These are phyloP conservation scores for Aspergillus caelatus DNA, from an alignment of 2,329 filamentous ascomycete genomes.

Conservation along the genomic window DNA sequence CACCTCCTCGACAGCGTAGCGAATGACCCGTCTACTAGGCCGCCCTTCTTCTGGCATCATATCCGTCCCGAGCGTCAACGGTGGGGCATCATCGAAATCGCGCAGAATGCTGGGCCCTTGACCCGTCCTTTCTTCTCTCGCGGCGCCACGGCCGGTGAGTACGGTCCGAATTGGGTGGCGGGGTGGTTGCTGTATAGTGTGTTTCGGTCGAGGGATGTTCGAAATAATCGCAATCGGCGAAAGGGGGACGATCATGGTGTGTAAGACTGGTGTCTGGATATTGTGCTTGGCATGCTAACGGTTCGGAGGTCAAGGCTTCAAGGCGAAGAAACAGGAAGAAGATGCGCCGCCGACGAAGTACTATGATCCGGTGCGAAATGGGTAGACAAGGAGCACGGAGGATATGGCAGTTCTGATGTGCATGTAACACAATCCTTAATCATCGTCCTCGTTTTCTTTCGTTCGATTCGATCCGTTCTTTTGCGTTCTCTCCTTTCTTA, in stretches of 20 bases:
- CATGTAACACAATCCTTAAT: slow-evolving; percentile 5
- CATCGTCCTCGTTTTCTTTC: slow-evolving; percentile 9
- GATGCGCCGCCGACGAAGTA: slow-evolving; percentile 37
- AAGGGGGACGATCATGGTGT: slow-evolving; percentile 33
- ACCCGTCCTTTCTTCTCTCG: slow-evolving; percentile 45
- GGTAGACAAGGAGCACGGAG: slow-evolving; percentile 9
- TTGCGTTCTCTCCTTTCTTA: slow-evolving; percentile 53
- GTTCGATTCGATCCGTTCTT: slow-evolving; percentile 28
- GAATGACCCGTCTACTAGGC: slow-evolving; percentile 39
- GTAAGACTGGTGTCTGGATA: background rate
- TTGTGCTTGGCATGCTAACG: background rate
- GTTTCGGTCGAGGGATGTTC: slow-evolving; percentile 50
- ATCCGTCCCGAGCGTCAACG: slow-evolving; percentile 47
- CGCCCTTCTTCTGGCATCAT: slow-evolving; percentile 52
- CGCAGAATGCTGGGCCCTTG: slow-evolving; percentile 42
- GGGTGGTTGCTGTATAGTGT: slow-evolving; percentile 52
- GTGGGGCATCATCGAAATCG: slow-evolving; percentile 47
- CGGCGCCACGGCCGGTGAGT: slow-evolving; percentile 45
- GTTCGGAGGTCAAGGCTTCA: slow-evolving; percentile 22
- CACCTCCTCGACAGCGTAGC: slow-evolving; percentile 45
- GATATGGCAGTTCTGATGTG: background rate
- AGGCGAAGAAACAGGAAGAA: slow-evolving; percentile 27
- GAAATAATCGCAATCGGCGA: slow-evolving; percentile 50
- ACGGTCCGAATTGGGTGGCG: slow-evolving; percentile 51
- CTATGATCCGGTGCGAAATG: slow-evolving; percentile 47